Evolutionary conservation across 257 asterid species (phyloP), one percentile per base, ranked within the genome.

Genomic region (Thymus quinquecostatus): DNA sequence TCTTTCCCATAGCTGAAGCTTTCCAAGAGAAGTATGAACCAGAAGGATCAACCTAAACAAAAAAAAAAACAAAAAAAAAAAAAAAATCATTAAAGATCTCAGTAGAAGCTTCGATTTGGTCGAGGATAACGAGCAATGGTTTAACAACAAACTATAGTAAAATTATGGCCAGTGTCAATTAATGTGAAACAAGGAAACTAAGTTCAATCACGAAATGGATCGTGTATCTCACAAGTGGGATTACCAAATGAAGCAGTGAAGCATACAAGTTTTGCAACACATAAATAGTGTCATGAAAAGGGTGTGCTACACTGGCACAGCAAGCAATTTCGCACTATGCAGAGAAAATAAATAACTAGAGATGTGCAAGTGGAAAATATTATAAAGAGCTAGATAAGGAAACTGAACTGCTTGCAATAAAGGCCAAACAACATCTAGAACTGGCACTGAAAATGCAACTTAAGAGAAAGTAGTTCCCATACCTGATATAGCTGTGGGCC

Each of bases 1-100:
- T 95, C 87, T 95, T 95, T 45, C 99, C 99, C 99, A 95, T 89
- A 72, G 99, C 99, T 40, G 99, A 95, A 81, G 99, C 99, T 82
- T 95, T 95, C 99, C 99, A 95, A 40, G 98, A 95, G 79, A 92
- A 95, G 80, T 95, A 95, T 5, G 99, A 95, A 64, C 99, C 99
- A 4, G 99, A 95, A 63, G 99, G 99, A 84, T 95, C 99, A 78
- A 95, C 99, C 99, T 95, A 70, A 81, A 70, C 9, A 69, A 60
- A 12, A 34, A 36, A 29, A 63, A 43, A 44, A n/a, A n/a, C n/a
- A n/a, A n/a, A n/a, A n/a, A 21, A 21, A 21, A 21, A 21, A 21
- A 21, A 21, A 21, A 21, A 21, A 0, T 21, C 21, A 21, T 21
- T 30, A 28, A 69, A 69, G 12, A 50, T 33, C 49, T 50, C 10